Base-by-base conservation (phyloP, 1,284 basidiomycete species). In the Xerocomus minutiporus region DNA sequence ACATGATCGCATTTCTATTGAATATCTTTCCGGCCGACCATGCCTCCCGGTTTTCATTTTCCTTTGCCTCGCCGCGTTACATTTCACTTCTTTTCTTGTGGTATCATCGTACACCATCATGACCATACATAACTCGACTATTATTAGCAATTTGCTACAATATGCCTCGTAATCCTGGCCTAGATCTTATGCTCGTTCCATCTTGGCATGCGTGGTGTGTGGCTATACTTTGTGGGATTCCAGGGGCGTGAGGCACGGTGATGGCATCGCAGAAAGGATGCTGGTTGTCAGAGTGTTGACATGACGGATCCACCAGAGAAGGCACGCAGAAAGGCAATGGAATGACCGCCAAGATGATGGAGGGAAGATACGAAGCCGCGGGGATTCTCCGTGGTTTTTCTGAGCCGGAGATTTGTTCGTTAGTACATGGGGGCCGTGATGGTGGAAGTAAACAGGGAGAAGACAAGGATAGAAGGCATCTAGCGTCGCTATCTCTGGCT, bases 1-100 rank as follows among this genome's bases (percentile, higher is more conserved):
- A 65, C 63, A 69, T 64, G 65, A 53, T 52, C 28, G 50, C 52
- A 67, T 62, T 67, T 66, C 64, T 65, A 68, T 60, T 48, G 31
- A 53, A 60, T 57, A 55, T 55, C 36, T 45, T 13, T 43, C 50
- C 45, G 56, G 51, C 46, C 7, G 12, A 44, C 41, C 15, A 47
- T 48, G 51, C 48, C 34, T 15, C 17, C 20, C 25, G 44, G 29
- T 42, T 42, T 54, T 28, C 26, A 15, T 34, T 32, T 32, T 32
- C 23, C 29, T 48, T 31, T 23, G 29, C 25, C 15, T 26, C 53
- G 23, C 34, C 35, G 5, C 36, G 48, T 46, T 48, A 28, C 46
- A 36, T 54, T 32, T 49, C 31, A 6, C 40, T 61, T 43, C 50
- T 44, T 43, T 53, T 56, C 50, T 60, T 57, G 56, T 65, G 54